Evolutionary conservation across 495 filamentous ascomycete genomes (phyloP).

Genomic region (Penicillium canescens): DNA sequence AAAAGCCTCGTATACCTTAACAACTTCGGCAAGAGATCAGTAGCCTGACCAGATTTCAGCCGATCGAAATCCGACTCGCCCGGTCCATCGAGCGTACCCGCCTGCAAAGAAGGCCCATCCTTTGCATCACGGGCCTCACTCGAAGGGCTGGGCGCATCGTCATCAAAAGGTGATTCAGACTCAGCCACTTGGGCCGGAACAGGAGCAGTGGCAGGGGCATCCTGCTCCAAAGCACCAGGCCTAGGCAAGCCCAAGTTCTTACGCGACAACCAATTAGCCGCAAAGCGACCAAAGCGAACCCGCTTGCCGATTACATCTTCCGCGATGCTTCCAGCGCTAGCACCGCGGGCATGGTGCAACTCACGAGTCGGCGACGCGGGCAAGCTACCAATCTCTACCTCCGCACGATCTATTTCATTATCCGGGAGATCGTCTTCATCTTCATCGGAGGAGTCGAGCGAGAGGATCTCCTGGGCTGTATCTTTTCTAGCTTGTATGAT

Average conservation of each 20-base stretch:
- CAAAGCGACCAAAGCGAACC: constrained; percentile 83
- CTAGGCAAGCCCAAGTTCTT: constrained; percentile 66
- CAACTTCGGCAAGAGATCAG: constrained; percentile 76
- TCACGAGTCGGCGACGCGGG: constrained; percentile 31
- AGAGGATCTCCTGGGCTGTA: constrained; percentile 24
- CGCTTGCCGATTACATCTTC: constrained; percentile 80
- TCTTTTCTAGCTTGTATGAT: constrained; percentile 63
- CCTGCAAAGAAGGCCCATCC: constrained; percentile 4
- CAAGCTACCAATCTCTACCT: constrained; percentile 34
- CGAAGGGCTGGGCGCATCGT: constrained; percentile 16
- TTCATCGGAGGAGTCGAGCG: constrained; percentile 32
- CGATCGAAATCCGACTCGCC: constrained; percentile 36
- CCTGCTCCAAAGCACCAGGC: constrained; percentile 30
- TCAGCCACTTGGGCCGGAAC: too few relatives aligned
- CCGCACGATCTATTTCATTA: constrained; percentile 34
- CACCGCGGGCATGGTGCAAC: constrained; percentile 18
- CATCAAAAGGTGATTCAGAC: constrained; percentile 22
- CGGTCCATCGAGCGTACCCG: constrained; percentile 18
- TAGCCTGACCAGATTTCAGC: constrained; percentile 22
- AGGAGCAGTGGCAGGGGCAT: not conserved
- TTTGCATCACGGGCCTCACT: constrained; percentile 12
- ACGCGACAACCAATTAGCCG: constrained; percentile 84
- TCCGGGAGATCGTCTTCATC: constrained; percentile 41
- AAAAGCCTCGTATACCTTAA: constrained; percentile 78
- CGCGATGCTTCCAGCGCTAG: constrained; percentile 60